Percentiles rank a stretch among this genome's conserved stretches.
Evolutionary conservation across 495 filamentous ascomycete species (phyloP).

Genomic region (Aspergillus saccharolyticus): DNA sequence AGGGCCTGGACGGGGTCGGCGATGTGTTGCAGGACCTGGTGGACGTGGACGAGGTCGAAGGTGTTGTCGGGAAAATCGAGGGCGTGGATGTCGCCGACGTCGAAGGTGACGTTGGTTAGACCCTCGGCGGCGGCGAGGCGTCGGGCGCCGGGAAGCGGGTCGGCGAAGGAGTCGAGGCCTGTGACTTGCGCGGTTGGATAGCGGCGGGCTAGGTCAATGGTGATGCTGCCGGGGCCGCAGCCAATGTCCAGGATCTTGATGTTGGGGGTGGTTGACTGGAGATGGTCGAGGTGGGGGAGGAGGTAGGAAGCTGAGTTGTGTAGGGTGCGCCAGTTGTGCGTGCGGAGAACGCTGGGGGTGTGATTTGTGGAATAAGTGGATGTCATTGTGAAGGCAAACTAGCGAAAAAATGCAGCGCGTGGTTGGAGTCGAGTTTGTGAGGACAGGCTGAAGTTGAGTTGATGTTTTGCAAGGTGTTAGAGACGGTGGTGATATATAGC

Average conservation of each 20-base stretch:
- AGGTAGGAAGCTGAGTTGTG: conserved; percentile 48
- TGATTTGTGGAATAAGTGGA: conserved; percentile 47
- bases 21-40: conserved; percentile 55
- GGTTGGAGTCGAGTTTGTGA: neutral
- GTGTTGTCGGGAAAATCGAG: conserved; percentile 41
- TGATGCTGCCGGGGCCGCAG: conserved; percentile 33
- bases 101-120: conserved; percentile 44
- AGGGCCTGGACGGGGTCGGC: conserved; percentile 40
- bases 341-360: conserved; percentile 42
- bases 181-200: conserved; percentile 45
- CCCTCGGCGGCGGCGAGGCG: conserved; percentile 32
- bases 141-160: conserved; percentile 39
- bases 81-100: conserved; percentile 42
- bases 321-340: conserved; percentile 50
- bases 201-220: conserved; percentile 43
- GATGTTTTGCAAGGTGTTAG: too few species aligned
- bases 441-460: neutral
- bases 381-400: conserved; percentile 10
- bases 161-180: conserved; percentile 39
- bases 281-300: conserved; percentile 37
- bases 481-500: neutral
- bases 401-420: too few species aligned
- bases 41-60: conserved; percentile 57
- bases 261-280: conserved; percentile 14
- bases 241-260: conserved; percentile 24